Evolutionary conservation across 2,329 filamentous ascomycete species (phyloP).

Genomic region (Claviceps monticola): DNA sequence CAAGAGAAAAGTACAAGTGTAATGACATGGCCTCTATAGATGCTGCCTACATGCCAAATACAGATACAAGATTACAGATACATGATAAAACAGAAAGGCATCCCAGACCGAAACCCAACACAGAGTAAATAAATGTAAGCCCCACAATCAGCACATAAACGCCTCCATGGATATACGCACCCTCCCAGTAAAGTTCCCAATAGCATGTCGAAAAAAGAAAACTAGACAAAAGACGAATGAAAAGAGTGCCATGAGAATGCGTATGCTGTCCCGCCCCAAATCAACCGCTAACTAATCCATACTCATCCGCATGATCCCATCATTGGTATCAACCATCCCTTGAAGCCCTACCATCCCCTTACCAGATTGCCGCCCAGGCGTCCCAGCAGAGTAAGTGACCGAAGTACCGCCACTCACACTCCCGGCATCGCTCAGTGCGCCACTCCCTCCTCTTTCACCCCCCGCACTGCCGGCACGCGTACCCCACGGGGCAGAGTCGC

Average conservation of each 20-base stretch:
- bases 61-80: too few relatives aligned
- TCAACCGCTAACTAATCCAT: slow-evolving; percentile 48
- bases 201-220: background rate
- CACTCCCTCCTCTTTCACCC: slow-evolving; percentile 36
- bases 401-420: slow-evolving; percentile 20
- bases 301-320: slow-evolving; percentile 92
- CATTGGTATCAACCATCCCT: slow-evolving; percentile 91
- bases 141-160: too few relatives aligned
- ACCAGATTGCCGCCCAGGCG: slow-evolving; percentile 32
- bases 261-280: background rate
- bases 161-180: too few relatives aligned
- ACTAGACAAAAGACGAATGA: background rate
- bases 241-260: background rate
- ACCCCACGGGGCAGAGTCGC: slow-evolving; percentile 59
- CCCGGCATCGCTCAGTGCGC: slow-evolving; percentile 37
- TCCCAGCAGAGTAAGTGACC: slow-evolving; percentile 19
- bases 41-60: too few relatives aligned
- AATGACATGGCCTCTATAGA: too few relatives aligned
- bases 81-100: too few relatives aligned
- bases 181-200: background rate
- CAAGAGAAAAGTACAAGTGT: too few relatives aligned
- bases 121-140: too few relatives aligned
- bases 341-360: slow-evolving; percentile 64
- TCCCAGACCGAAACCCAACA: too few relatives aligned
- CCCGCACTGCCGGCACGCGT: slow-evolving; percentile 50